A percentile compares a stretch with the other conserved stretches of the same genome.
These are phyloP conservation scores for Hanseniaspora uvarum DNA, from an alignment of 1,139 yeast genomes.

Conservation along the genomic window DNA sequence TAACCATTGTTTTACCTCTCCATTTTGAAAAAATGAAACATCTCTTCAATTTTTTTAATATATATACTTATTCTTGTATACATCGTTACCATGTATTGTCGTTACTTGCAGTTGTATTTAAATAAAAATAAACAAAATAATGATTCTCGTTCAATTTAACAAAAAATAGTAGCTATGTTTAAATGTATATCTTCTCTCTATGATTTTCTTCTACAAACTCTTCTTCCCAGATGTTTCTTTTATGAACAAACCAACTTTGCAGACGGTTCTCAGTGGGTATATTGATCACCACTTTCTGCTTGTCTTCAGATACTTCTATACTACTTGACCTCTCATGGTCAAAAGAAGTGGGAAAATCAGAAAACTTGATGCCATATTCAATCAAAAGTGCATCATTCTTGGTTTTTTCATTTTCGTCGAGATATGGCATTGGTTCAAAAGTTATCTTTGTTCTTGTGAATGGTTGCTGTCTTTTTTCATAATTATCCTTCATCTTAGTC, in stretches of 20 bases:
- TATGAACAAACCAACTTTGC: slow-evolving; percentile 62
- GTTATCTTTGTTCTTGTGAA: slow-evolving; percentile 13
- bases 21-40: slow-evolving; percentile 32
- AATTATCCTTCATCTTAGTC: slow-evolving; percentile 3
- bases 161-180: no score
- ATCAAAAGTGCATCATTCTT: slow-evolving; percentile 6
- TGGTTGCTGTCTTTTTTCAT: slow-evolving; percentile 10
- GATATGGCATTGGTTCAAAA: slow-evolving; percentile 10
- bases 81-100: no score
- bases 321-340: not conserved
- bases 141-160: no score
- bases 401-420: not conserved
- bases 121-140: not conserved
- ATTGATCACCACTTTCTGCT: slow-evolving; percentile 57
- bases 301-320: slow-evolving; percentile 24
- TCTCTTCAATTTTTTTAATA: slow-evolving; percentile 6
- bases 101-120: not conserved
- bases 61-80: not conserved
- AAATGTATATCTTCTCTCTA: slow-evolving; percentile 28
- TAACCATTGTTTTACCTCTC: slow-evolving; percentile 18
- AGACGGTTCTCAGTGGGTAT: slow-evolving; percentile 54
- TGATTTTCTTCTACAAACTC: slow-evolving; percentile 31
- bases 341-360: not conserved
- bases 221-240: slow-evolving; percentile 55
- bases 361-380: slow-evolving; percentile 10